Evolutionary conservation across 495 filamentous ascomycete genomes (phyloP).

Genomic region (Podospora bellae-mahoneyi): DNA sequence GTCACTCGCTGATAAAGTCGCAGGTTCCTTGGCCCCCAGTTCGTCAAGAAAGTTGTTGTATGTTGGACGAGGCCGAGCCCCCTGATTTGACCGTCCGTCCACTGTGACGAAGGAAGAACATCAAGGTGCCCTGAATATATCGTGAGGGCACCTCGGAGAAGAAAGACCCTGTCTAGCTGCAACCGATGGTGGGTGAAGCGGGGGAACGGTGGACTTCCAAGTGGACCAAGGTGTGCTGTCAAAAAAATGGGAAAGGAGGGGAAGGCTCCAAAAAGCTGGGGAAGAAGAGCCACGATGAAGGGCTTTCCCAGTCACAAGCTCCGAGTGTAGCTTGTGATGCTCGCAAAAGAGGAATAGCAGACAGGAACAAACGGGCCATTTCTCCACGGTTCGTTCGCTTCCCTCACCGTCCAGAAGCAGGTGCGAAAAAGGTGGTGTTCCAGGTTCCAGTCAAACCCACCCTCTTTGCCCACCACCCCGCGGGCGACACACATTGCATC

Average conservation of each 20-base stretch:
- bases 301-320: conserved; percentile 1
- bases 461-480: conserved; percentile 11
- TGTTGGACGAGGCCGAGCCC: conserved; percentile 1
- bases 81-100: too few species aligned
- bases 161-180: neutral
- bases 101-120: neutral
- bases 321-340: neutral
- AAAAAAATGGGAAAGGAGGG: neutral
- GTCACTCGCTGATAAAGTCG: conserved; percentile 31
- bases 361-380: neutral
- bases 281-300: conserved; percentile 4
- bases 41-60: conserved; percentile 5
- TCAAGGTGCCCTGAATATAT: neutral
- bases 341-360: neutral
- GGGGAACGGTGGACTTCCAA: conserved; percentile 1
- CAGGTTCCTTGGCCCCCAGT: conserved; percentile 23
- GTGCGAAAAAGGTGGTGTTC: conserved; percentile 1
- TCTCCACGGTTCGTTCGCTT: neutral
- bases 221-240: conserved; percentile 3
- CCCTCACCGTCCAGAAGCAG: neutral
- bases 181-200: conserved; percentile 1
- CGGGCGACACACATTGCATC: conserved; percentile 19
- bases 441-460: conserved; percentile 6
- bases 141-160: neutral
- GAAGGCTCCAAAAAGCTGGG: conserved; percentile 5